Conservation (phyloP, 1,284 basidiomycete genomes). For the Hypsizygus ulmarius region DNA sequence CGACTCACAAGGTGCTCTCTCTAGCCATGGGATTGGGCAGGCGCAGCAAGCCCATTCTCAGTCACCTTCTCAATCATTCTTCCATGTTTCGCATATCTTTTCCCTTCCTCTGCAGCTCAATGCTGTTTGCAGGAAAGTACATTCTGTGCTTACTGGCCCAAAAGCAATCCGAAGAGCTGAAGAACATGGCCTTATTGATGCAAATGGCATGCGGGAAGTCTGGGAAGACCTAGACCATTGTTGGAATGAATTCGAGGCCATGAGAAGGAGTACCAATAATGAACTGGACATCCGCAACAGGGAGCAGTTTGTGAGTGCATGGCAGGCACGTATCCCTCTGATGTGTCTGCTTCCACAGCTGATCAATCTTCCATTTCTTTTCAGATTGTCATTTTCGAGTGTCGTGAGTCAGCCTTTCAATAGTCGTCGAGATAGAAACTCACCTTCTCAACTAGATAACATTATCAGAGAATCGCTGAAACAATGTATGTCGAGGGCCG, state of each 20-base stretch:
- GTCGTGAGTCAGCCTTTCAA: conserved; percentile 50
- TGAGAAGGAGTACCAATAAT: conserved; percentile 42
- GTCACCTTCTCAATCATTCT: conserved; percentile 15
- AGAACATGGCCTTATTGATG: conserved; percentile 51
- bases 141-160: conserved; percentile 70
- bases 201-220: conserved; percentile 60
- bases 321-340: conserved; percentile 51
- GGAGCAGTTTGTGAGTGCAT: conserved; percentile 64
- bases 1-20: conserved; percentile 23
- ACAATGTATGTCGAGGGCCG: conserved; percentile 39
- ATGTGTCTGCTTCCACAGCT: conserved; percentile 15
- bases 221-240: conserved; percentile 80
- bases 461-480: conserved; percentile 64
- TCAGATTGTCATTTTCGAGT: conserved; percentile 77
- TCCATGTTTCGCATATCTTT: conserved; percentile 34
- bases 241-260: conserved; percentile 76
- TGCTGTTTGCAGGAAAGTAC: conserved; percentile 70
- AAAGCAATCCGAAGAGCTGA: conserved; percentile 60
- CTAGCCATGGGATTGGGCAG: conserved; percentile 21
- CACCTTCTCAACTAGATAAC: conserved; percentile 44
- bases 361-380: conserved; percentile 13
- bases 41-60: conserved; percentile 20
- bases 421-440: conserved; percentile 6
- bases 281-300: conserved; percentile 50
- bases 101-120: conserved; percentile 69